These are phyloP conservation scores for Cyclotella choctawhatcheeana DNA, from an alignment of 108 stramenopile genomes.

Conservation along the genomic window DNA sequence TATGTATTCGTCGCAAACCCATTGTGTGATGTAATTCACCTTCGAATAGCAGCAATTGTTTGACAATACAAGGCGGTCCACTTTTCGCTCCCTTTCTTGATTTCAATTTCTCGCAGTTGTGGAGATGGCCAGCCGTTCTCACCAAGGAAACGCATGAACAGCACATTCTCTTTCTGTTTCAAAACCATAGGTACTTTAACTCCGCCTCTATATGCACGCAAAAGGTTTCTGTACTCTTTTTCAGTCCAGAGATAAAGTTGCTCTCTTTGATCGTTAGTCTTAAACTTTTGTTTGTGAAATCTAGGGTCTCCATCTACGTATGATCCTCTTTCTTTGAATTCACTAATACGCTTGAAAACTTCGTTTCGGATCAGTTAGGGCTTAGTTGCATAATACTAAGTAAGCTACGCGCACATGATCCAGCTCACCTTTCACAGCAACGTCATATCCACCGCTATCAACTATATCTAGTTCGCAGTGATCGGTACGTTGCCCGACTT, in stretches of 20 bases:
- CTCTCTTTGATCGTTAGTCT: conserved; percentile 48
- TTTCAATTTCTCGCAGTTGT: conserved; percentile 72
- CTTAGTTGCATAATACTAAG: no score
- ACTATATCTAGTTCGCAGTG: not conserved
- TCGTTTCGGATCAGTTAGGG: no score
- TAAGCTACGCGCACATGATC: no score
- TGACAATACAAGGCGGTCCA: conserved; percentile 75
- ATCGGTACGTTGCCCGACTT: not conserved
- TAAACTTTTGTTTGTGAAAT: conserved; percentile 55
- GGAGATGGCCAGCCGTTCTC: conserved; percentile 86
- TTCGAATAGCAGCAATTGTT: conserved; percentile 66
- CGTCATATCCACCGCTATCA: conserved; percentile 66
- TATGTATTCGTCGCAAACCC: no score
- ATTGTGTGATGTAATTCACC: conserved; percentile 36
- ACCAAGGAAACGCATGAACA: conserved; percentile 86
- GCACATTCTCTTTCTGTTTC: conserved; percentile 69
- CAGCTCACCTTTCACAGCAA: conserved; percentile 87
- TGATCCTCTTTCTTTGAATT: conserved; percentile 63
- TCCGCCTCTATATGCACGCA: conserved; percentile 64
- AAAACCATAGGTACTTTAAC: conserved; percentile 79
- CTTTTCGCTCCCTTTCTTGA: conserved; percentile 63
- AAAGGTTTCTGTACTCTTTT: conserved; percentile 84
- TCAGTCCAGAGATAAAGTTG: conserved; percentile 82
- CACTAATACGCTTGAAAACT: conserved; percentile 83
- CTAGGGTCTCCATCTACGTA: conserved; percentile 83